phyloP scores from a whole-genome alignment of 495 filamentous ascomycete species.

The Podospora pseudocomata region DNA sequence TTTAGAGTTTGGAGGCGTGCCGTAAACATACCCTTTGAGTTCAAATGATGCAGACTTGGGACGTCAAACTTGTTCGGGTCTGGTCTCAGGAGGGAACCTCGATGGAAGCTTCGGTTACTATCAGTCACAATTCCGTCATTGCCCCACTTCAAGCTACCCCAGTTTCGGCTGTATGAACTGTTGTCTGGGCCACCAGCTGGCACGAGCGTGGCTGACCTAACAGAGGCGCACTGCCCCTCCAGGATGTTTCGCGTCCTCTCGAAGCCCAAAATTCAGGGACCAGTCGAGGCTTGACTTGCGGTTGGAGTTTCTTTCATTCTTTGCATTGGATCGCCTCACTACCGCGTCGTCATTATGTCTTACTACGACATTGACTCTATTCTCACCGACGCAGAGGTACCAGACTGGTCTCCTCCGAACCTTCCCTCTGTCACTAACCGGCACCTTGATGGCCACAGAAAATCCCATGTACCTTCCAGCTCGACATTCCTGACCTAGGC shows the following conservation, averaged over 20 bases:
- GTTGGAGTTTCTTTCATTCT: background rate
- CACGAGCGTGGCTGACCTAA: background rate
- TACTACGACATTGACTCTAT: constrained; percentile 97
- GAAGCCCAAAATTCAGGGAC: background rate
- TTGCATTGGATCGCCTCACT: background rate
- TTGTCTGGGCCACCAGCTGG: background rate
- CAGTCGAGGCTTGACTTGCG: background rate
- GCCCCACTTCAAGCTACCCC: constrained; percentile 14
- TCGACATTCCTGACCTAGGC: constrained; percentile 81
- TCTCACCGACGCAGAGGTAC: constrained; percentile 84
- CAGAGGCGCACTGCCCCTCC: constrained; percentile 3
- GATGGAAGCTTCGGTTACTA: constrained; percentile 21
- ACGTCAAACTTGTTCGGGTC: constrained; percentile 11
- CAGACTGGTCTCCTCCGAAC: constrained; percentile 7
- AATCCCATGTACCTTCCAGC: constrained; percentile 90
- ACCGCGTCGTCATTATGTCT: constrained; percentile 53
- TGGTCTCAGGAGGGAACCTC: constrained; percentile 20
- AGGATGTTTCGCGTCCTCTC: constrained; percentile 5
- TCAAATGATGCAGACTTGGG: background rate
- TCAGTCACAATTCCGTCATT: constrained; percentile 29
- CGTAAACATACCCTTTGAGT: background rate
- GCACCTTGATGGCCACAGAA: constrained; percentile 55
- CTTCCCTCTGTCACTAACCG: background rate
- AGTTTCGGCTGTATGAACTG: background rate
- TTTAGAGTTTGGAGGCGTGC: background rate